These are phyloP conservation scores for Suillus lakei DNA, from an alignment of 768 basidiomycete genomes.

Conservation along the genomic window DNA sequence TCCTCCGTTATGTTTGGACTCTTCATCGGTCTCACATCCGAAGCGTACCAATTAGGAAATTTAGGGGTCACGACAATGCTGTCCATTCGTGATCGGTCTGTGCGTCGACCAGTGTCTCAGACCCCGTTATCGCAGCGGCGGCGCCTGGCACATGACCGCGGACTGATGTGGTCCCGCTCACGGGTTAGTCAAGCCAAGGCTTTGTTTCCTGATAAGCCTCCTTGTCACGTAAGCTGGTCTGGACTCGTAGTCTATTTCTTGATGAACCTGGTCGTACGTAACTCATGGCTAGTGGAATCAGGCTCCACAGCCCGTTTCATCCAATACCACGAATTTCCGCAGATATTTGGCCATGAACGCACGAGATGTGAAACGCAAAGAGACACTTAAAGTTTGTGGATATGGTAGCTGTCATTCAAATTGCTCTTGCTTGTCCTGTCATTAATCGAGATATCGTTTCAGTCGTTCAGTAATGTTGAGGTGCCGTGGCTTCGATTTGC, in stretches of 20 bases:
- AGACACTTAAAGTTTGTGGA: background rate
- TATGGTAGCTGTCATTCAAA: background rate
- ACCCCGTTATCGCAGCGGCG: background rate
- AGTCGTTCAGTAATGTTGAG: background rate
- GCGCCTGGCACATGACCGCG: background rate
- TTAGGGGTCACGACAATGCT: conserved; percentile 1
- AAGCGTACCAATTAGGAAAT: background rate
- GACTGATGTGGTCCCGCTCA: background rate
- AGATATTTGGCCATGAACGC: background rate
- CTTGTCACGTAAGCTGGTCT: background rate
- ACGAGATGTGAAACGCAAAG: background rate
- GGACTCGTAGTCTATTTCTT: background rate
- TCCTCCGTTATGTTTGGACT: conserved; percentile 4
- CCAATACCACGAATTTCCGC: background rate
- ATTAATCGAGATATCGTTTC: background rate
- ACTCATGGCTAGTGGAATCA: background rate
- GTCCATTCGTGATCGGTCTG: background rate
- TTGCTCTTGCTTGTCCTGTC: background rate
- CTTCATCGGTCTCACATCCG: background rate
- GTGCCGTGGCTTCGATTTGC: background rate
- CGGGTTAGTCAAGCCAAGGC: background rate
- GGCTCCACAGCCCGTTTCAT: background rate
- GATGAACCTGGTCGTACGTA: background rate
- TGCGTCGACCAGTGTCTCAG: background rate
- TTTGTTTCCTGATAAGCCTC: background rate